These are phyloP conservation scores for Anacardium occidentale DNA, from an alignment of 345 rosid species.

Conservation along the genomic window DNA sequence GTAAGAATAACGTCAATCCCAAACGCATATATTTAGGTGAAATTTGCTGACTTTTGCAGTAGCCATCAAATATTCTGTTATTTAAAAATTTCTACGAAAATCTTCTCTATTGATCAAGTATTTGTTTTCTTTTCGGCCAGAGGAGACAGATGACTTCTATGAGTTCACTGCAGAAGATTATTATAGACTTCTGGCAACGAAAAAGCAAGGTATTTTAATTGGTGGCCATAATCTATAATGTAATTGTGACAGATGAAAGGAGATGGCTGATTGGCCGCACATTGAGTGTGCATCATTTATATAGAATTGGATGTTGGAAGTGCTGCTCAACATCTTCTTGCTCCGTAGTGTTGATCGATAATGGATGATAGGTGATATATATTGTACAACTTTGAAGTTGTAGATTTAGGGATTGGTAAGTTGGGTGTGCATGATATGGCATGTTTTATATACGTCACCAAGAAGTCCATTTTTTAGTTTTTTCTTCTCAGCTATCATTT, in stretches of 20 bases:
- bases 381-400: not conserved
- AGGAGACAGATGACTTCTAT: conserved; percentile 77
- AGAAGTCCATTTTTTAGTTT: not conserved
- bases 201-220: conserved; percentile 56
- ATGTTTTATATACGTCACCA: not conserved
- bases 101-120: not conserved
- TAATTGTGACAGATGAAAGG: not conserved
- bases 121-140: conserved; percentile 33
- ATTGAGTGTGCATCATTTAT: not conserved
- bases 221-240: not conserved
- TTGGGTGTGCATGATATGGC: not conserved
- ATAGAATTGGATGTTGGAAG: not conserved
- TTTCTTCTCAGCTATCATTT: not conserved
- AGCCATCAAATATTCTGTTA: not conserved
- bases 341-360: not conserved
- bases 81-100: not conserved
- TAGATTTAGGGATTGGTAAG: not conserved
- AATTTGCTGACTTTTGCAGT: conserved; percentile 5
- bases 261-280: not conserved
- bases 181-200: conserved; percentile 48
- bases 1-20: conserved; percentile 27
- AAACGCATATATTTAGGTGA: not conserved
- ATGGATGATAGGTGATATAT: not conserved
- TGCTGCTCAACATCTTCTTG: not conserved
- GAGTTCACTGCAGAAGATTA: conserved; percentile 87